Percentiles rank a stretch among this genome's conserved stretches.
These are phyloP conservation scores for Yarrowia sp. DNA, from an alignment of 805 yeast genomes.

Conservation along the genomic window DNA sequence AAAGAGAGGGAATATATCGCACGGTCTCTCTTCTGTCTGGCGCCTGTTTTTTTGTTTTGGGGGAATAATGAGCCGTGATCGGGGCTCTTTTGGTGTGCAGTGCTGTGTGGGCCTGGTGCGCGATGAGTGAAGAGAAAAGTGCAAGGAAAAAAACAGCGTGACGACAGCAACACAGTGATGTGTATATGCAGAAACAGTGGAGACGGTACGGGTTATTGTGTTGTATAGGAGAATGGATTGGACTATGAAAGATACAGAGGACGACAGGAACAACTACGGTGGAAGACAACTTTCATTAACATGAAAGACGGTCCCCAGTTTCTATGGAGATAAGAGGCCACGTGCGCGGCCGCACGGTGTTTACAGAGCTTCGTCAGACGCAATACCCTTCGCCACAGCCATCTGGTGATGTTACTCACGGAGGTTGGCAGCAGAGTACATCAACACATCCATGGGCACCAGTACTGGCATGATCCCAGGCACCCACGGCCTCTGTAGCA, in stretches of 20 bases:
- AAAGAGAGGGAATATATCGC: not conserved
- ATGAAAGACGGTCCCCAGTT: not conserved
- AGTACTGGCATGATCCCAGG: not conserved
- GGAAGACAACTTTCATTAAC: not conserved
- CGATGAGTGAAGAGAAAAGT: conserved; percentile 24
- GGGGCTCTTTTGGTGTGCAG: not conserved
- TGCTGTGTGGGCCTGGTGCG: not conserved
- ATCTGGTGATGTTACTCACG: not conserved
- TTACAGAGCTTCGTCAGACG: not conserved
- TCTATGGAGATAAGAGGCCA: not conserved
- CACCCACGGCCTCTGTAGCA: not conserved
- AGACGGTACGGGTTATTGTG: conserved; percentile 10
- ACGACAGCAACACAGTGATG: conserved; percentile 19
- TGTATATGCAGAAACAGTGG: conserved; percentile 2
- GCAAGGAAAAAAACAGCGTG: not conserved
- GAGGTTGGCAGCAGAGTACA: conserved; percentile 16
- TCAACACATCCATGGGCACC: not conserved
- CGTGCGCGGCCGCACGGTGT: not conserved
- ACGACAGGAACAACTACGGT: not conserved
- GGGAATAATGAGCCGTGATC: not conserved
- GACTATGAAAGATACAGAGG: conserved; percentile 1
- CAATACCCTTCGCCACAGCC: too few relatives aligned
- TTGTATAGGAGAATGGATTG: not conserved
- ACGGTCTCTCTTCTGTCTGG: not conserved
- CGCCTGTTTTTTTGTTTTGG: not conserved